Evolutionary conservation across 441 rosid genomes (phyloP).

Genomic region (Omphalea diandra): DNA sequence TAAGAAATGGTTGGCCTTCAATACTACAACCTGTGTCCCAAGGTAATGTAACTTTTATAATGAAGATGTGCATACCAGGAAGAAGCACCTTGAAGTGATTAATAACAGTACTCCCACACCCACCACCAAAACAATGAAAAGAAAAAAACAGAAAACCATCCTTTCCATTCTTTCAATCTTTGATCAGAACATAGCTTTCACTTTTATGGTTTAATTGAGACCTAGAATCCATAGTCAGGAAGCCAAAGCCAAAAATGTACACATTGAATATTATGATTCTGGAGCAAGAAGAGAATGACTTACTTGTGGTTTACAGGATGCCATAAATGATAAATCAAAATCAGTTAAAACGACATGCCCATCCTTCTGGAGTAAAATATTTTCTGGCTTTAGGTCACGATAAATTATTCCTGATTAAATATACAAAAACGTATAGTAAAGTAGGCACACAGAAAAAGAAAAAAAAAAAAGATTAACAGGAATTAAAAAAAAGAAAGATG

Average conservation of each 20-base stretch:
- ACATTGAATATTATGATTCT: constrained; percentile 3
- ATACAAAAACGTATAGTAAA: too few species aligned
- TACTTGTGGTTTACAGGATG: constrained; percentile 81
- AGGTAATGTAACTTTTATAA: too few species aligned
- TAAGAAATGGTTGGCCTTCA: too few species aligned
- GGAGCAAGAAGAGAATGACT: constrained; percentile 14
- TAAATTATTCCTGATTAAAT: constrained; percentile 66
- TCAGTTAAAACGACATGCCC: constrained; percentile 85
- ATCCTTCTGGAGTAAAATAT: constrained; percentile 78
- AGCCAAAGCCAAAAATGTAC: not conserved
- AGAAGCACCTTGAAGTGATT: too few species aligned
- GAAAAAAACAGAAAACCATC: too few species aligned
- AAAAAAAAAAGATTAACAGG: constrained; percentile 11
- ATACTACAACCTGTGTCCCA: too few species aligned
- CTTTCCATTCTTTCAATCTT: too few species aligned
- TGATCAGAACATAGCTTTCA: not conserved
- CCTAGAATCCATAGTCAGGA: not conserved
- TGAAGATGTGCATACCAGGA: too few species aligned
- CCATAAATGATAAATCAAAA: constrained; percentile 90
- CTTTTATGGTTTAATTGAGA: not conserved
- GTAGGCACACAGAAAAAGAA: not conserved
- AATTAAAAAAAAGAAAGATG: too few species aligned
- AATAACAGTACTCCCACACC: too few species aligned
- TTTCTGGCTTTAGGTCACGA: constrained; percentile 96
- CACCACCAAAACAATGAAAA: too few species aligned